A percentile compares a stretch with the other conserved stretches of the same genome.
Evolutionary conservation across 2,329 filamentous ascomycete genomes (phyloP).

Genomic region (Ophiostoma triangulosporum): DNA sequence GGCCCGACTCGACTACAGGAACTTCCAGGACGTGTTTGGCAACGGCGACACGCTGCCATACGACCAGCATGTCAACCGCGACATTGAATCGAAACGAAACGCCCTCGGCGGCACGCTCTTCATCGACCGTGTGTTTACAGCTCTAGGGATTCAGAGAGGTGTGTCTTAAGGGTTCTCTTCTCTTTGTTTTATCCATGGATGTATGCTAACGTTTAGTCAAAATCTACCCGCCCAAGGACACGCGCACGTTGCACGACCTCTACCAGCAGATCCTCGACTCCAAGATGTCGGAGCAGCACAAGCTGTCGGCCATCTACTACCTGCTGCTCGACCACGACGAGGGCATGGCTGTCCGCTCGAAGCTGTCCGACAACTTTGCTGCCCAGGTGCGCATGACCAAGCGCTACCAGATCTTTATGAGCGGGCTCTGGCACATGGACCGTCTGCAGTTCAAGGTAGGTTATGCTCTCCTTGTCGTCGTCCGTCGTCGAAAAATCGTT

Average conservation of each 20-base stretch:
- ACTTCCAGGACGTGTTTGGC: slow-evolving; percentile 56
- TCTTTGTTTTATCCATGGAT: not conserved
- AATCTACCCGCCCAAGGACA: slow-evolving; percentile 61
- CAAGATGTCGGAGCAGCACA: slow-evolving; percentile 57
- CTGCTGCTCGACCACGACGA: slow-evolving; percentile 61
- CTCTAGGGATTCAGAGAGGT: slow-evolving; percentile 59
- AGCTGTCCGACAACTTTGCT: slow-evolving; percentile 40
- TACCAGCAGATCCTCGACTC: slow-evolving; percentile 56
- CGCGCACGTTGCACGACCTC: slow-evolving; percentile 52
- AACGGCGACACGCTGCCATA: slow-evolving; percentile 47
- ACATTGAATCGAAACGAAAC: slow-evolving; percentile 54
- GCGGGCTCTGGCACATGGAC: slow-evolving; percentile 72
- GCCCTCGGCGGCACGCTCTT: slow-evolving; percentile 58
- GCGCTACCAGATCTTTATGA: slow-evolving; percentile 69
- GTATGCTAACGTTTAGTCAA: slow-evolving; percentile 22
- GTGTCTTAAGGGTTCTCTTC: too few relatives aligned
- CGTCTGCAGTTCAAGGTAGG: slow-evolving; percentile 51
- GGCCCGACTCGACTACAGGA: slow-evolving; percentile 43
- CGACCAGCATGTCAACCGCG: slow-evolving; percentile 43
- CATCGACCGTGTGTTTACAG: slow-evolving; percentile 62
- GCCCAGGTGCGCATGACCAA: slow-evolving; percentile 51
- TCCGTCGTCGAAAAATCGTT: too few relatives aligned
- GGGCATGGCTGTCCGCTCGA: slow-evolving; percentile 35
- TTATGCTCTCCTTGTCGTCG: not conserved
- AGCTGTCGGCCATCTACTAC: slow-evolving; percentile 74